phyloP scores from a whole-genome alignment of 768 basidiomycete genomes.

The Cubamyces sp. region DNA sequence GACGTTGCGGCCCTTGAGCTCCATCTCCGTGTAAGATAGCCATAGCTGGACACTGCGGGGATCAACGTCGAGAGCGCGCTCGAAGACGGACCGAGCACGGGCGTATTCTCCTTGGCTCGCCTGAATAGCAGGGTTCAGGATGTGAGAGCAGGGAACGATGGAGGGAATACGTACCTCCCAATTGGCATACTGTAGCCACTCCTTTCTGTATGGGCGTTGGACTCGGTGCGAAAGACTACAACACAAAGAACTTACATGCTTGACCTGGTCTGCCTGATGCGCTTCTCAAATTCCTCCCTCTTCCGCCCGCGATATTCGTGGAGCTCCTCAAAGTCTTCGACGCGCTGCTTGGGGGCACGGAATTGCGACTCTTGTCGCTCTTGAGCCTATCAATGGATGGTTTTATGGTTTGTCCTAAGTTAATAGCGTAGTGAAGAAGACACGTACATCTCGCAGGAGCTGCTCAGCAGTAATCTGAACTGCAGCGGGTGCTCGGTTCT shows the following conservation, averaged over 20 bases:
- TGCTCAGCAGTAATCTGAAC: slow-evolving; percentile 98
- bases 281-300: slow-evolving; percentile 92
- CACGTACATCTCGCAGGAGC: slow-evolving; percentile 84
- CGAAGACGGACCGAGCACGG: slow-evolving; percentile 92
- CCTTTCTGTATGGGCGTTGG: slow-evolving; percentile 55
- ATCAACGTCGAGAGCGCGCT: slow-evolving; percentile 96
- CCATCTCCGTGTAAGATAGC: slow-evolving; percentile 96
- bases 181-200: slow-evolving; percentile 86
- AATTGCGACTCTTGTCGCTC: slow-evolving; percentile 94
- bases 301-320: slow-evolving; percentile 92
- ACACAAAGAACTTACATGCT: slow-evolving; percentile 63
- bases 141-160: neutral
- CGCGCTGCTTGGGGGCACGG: slow-evolving; percentile 90
- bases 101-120: slow-evolving; percentile 97
- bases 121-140: slow-evolving; percentile 38
- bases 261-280: slow-evolving; percentile 76
- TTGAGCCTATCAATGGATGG: slow-evolving; percentile 68
- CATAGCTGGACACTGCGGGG: slow-evolving; percentile 88
- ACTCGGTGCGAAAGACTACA: slow-evolving; percentile 1
- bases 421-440: neutral
- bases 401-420: neutral
- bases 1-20: slow-evolving; percentile 96
- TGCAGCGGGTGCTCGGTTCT: slow-evolving; percentile 95
- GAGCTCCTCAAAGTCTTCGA: slow-evolving; percentile 93
- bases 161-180: slow-evolving; percentile 63